Evolutionary conservation across 2,329 filamentous ascomycete genomes (phyloP).

Genomic region (Sarocladium strictum): DNA sequence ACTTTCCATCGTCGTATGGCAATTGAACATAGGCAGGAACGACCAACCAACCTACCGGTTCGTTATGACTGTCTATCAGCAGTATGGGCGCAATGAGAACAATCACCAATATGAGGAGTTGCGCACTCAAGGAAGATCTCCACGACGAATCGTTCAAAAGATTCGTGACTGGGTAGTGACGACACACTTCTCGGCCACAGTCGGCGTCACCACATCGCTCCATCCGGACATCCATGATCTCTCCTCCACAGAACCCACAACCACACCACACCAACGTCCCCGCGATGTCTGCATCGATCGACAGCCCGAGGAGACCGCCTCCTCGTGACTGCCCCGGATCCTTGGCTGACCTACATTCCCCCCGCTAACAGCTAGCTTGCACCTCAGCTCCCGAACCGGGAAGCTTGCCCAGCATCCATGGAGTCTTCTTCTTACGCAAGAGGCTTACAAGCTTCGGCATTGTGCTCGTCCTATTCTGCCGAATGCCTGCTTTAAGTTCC

Average conservation of each 20-base stretch:
- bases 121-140: no score
- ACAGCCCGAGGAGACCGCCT: neutral
- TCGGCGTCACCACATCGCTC: neutral
- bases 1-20: neutral
- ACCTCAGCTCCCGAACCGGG: neutral
- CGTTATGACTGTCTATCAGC: neutral
- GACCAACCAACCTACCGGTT: neutral
- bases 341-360: slow-evolving; percentile 7
- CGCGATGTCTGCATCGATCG: neutral
- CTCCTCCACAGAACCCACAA: slow-evolving; percentile 1
- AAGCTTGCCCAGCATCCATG: neutral
- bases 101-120: no score
- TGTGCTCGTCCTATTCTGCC: neutral
- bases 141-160: no score
- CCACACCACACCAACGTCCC: neutral
- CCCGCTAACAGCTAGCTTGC: neutral
- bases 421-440: neutral
- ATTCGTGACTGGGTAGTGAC: neutral
- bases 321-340: slow-evolving; percentile 7
- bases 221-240: neutral
- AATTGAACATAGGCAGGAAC: neutral
- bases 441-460: slow-evolving; percentile 5
- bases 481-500: neutral
- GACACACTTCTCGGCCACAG: neutral
- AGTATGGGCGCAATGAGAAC: neutral